Percentiles rank a stretch among this genome's conserved stretches.
Evolutionary conservation across 73 alveolate species (phyloP).

Genomic region (Blepharisma japonicum): DNA sequence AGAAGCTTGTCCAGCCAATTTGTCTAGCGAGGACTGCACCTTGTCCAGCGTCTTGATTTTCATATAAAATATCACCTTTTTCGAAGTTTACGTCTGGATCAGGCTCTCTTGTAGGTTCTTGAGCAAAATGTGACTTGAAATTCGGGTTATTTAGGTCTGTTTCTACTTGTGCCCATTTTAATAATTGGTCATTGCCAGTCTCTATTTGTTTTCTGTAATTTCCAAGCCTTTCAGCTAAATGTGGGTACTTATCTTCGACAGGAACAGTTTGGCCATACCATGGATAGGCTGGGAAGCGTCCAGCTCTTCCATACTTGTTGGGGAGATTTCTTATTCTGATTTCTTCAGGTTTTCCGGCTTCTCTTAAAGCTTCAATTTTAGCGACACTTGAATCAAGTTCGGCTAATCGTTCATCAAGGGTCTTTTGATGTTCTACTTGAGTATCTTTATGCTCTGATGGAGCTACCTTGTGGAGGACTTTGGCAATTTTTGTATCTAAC

Average conservation of each 20-base stretch:
- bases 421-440: background rate
- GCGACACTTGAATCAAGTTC: slow-evolving; percentile 28
- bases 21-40: background rate
- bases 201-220: background rate
- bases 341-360: slow-evolving; percentile 31
- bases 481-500: too few relatives aligned
- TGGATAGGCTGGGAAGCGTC: slow-evolving; percentile 34
- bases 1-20: background rate
- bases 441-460: too few relatives aligned
- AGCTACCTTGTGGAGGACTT: too few relatives aligned
- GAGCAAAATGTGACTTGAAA: background rate
- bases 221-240: slow-evolving; percentile 32
- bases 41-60: slow-evolving; percentile 18
- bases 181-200: background rate
- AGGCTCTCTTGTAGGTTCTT: slow-evolving; percentile 7
- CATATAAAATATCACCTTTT: slow-evolving; percentile 28
- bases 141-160: slow-evolving; percentile 22
- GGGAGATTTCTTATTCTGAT: slow-evolving; percentile 1
- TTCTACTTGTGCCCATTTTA: slow-evolving; percentile 19
- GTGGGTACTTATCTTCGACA: slow-evolving; percentile 16
- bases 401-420: slow-evolving; percentile 25
- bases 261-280: slow-evolving; percentile 31
- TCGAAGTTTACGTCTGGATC: slow-evolving; percentile 34
- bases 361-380: slow-evolving; percentile 26
- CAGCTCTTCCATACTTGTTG: slow-evolving; percentile 32